Conservation (phyloP, 306 rosid genomes). For the Benincasa hispida region DNA sequence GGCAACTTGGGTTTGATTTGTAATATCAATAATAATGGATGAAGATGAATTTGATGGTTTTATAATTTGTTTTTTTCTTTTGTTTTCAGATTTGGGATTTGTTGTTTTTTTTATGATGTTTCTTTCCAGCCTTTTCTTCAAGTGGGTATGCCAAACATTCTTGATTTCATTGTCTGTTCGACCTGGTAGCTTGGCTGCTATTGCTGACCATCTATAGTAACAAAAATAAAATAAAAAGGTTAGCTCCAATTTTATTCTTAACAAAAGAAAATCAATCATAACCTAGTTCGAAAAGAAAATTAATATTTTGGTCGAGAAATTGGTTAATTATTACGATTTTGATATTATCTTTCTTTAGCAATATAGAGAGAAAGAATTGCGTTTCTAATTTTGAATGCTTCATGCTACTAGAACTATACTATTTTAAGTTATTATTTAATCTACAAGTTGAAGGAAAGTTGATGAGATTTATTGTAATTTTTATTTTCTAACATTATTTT, state of each 20-base stretch:
- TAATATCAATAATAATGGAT: not conserved
- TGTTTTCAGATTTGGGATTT: constrained; percentile 16
- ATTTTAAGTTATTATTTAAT: too few species aligned
- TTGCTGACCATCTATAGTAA: constrained; percentile 80
- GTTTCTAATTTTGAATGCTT: too few species aligned
- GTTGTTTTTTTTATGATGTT: not conserved
- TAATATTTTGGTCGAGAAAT: too few species aligned
- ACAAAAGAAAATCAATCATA: not conserved
- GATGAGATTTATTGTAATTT: too few species aligned
- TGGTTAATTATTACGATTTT: too few species aligned
- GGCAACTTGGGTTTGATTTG: not conserved
- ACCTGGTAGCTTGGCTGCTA: constrained; percentile 86
- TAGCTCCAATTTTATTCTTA: not conserved
- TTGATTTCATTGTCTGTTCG: constrained; percentile 91
- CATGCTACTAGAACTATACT: too few species aligned
- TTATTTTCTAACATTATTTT: too few species aligned
- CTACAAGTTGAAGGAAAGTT: too few species aligned
- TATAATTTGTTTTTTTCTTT: constrained; percentile 30
- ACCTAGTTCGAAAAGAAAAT: too few species aligned
- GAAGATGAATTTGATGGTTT: constrained; percentile 20
- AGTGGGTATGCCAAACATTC: constrained; percentile 95
- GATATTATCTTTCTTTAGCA: too few species aligned
- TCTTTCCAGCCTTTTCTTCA: constrained; percentile 55
- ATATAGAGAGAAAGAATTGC: too few species aligned
- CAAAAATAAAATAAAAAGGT: not conserved